Percentiles rank a stretch among this genome's conserved stretches.
Conservation (phyloP, 768 basidiomycete species). For the Russula foetens region DNA sequence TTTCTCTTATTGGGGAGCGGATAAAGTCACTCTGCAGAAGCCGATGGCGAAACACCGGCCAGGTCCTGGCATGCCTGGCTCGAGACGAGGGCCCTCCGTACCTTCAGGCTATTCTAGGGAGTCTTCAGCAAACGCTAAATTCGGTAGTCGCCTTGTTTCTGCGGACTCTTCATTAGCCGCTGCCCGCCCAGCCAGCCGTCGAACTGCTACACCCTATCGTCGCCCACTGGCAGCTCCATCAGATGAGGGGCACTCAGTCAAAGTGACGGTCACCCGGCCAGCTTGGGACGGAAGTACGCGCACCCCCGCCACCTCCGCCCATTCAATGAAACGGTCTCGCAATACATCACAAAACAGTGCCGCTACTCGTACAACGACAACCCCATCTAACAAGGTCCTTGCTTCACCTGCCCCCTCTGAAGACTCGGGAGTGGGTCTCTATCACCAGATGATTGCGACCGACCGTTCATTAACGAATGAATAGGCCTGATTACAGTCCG, state of each 20-base stretch:
- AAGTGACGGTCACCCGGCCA: conserved; percentile 67
- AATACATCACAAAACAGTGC: conserved; percentile 68
- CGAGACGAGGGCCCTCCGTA: conserved; percentile 33
- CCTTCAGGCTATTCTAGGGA: conserved; percentile 63
- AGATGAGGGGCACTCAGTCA: conserved; percentile 57
- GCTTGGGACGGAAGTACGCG: conserved; percentile 63
- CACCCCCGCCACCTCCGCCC: conserved; percentile 25
- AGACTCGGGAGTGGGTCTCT: conserved; percentile 79
- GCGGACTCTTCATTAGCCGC: conserved; percentile 39
- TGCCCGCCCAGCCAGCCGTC: conserved; percentile 55
- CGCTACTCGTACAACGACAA: conserved; percentile 34
- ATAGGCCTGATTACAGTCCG: conserved; percentile 17
- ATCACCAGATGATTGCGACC: conserved; percentile 72
- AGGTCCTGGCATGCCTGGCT: conserved; percentile 22
- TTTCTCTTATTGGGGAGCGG: conserved; percentile 90
- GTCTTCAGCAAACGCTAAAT: conserved; percentile 88
- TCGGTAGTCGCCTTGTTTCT: conserved; percentile 74
- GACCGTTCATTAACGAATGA: conserved; percentile 52
- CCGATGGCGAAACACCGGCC: conserved; percentile 49
- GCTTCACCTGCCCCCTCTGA: conserved; percentile 70
- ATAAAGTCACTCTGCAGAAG: conserved; percentile 82
- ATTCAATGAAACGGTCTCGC: conserved; percentile 49
- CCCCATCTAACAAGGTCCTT: conserved; percentile 36
- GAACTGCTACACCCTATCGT: conserved; percentile 41
- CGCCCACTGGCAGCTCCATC: conserved; percentile 38